Evolutionary conservation across 345 rosid genomes (phyloP).

Genomic region (Fremontodendron californicum): DNA sequence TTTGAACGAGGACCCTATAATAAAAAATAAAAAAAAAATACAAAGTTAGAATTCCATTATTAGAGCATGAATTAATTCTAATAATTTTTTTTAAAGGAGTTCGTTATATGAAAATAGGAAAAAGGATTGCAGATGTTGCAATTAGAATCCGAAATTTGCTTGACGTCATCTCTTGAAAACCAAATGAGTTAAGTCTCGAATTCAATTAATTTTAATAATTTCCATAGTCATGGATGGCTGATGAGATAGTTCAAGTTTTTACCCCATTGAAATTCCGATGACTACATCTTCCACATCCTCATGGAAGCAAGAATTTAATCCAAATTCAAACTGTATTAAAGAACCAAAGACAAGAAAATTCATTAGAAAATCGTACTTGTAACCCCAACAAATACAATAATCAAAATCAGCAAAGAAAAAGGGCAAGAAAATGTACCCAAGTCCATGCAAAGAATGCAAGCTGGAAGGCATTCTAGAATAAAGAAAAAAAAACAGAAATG

Average conservation of each 20-base stretch:
- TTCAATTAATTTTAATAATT: not conserved
- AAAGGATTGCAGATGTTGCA: too few species aligned
- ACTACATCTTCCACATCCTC: conserved; percentile 39
- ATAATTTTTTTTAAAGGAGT: too few species aligned
- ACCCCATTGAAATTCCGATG: conserved; percentile 80
- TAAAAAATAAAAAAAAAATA: too few species aligned
- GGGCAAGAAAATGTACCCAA: conserved; percentile 38
- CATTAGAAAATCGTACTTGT: not conserved
- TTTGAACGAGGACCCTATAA: conserved; percentile 70
- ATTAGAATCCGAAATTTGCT: too few species aligned
- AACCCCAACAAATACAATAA: not conserved
- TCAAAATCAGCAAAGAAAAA: not conserved
- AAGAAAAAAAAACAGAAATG: not conserved
- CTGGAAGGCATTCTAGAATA: conserved; percentile 77
- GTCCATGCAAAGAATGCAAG: conserved; percentile 82
- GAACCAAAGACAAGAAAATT: not conserved
- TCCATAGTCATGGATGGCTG: not conserved
- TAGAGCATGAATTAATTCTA: too few species aligned
- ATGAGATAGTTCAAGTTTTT: conserved; percentile 1
- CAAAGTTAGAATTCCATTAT: not conserved
- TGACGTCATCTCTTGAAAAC: too few species aligned
- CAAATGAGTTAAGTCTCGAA: too few species aligned
- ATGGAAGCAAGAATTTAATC: conserved; percentile 62
- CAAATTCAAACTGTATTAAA: conserved; percentile 54
- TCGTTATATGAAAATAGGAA: too few species aligned